Evolutionary conservation across 1,284 basidiomycete genomes (phyloP).

Genomic region (Chalciporus piperatoides): DNA sequence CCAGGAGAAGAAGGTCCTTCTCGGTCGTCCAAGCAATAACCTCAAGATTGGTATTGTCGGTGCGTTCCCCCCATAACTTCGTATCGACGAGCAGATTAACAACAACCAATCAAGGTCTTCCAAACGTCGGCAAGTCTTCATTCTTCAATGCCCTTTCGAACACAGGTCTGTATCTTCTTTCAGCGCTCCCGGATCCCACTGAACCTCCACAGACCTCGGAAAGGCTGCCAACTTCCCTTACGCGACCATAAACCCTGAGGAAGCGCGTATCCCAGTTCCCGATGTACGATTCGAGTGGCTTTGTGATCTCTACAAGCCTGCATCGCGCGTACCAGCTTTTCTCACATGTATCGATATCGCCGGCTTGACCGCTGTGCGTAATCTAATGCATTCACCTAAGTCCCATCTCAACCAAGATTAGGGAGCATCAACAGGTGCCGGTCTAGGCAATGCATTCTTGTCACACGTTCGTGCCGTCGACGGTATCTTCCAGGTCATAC

Average conservation of each 20-base stretch:
- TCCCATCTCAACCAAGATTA: constrained; percentile 33
- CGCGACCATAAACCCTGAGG: constrained; percentile 91
- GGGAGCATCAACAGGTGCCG: constrained; percentile 97
- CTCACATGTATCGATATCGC: constrained; percentile 99
- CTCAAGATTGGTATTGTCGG: constrained; percentile 96
- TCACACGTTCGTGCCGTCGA: constrained; percentile 98
- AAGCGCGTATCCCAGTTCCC: constrained; percentile 96
- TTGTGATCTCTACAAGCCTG: constrained; percentile 87
- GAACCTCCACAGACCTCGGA: constrained; percentile 69
- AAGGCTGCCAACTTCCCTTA: constrained; percentile 99
- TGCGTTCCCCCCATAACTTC: constrained; percentile 40
- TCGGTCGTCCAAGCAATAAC: constrained; percentile 92
- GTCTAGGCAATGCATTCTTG: constrained; percentile 97
- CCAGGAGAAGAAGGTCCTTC: constrained; percentile 79
- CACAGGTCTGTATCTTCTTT: constrained; percentile 51
- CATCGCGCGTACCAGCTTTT: constrained; percentile 86
- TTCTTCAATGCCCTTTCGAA: constrained; percentile 96
- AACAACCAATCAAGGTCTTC: constrained; percentile 56
- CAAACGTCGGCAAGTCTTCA: constrained; percentile 93
- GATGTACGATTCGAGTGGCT: constrained; percentile 96
- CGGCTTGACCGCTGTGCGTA: constrained; percentile 85
- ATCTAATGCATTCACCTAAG: not conserved
- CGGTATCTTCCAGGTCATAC: constrained; percentile 98
- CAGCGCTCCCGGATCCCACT: not conserved
- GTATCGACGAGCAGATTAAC: constrained; percentile 15